A percentile compares a stretch with the other conserved stretches of the same genome.
phyloP scores from a whole-genome alignment of 2,329 filamentous ascomycete genomes.

The Aspergillus glaucus region DNA sequence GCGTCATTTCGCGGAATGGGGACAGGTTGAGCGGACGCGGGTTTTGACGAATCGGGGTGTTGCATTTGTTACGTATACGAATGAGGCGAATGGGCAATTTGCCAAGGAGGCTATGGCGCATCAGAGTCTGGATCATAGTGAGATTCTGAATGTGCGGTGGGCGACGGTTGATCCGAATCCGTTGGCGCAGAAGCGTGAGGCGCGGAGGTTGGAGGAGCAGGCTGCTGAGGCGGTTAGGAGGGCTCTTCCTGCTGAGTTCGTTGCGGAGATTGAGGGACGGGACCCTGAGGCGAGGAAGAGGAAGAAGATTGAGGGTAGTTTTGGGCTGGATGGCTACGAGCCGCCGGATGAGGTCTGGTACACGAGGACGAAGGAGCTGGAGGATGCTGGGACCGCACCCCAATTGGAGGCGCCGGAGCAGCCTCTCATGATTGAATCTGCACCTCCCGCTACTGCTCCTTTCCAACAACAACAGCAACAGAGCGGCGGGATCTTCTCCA shows the following conservation, averaged over 20 bases:
- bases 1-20: constrained; percentile 95
- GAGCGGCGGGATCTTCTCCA: constrained; percentile 67
- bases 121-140: constrained; percentile 82
- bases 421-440: constrained; percentile 42
- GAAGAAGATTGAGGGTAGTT: constrained; percentile 80
- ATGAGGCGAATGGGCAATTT: constrained; percentile 84
- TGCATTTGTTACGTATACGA: constrained; percentile 89
- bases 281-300: constrained; percentile 82
- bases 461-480: constrained; percentile 24
- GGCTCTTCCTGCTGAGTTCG: constrained; percentile 81
- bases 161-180: constrained; percentile 95
- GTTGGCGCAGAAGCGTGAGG: constrained; percentile 87
- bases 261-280: constrained; percentile 88
- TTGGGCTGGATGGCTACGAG: constrained; percentile 85
- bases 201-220: constrained; percentile 83
- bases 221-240: constrained; percentile 87
- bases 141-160: constrained; percentile 94
- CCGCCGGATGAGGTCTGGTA: constrained; percentile 93
- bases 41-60: constrained; percentile 86
- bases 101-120: constrained; percentile 95
- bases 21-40: constrained; percentile 78
- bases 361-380: constrained; percentile 66
- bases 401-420: constrained; percentile 49
- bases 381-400: constrained; percentile 51
- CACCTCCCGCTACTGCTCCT: constrained; percentile 35